Base-by-base conservation (phyloP, 495 filamentous ascomycete genomes). In the Hypoxylon intermedium region DNA sequence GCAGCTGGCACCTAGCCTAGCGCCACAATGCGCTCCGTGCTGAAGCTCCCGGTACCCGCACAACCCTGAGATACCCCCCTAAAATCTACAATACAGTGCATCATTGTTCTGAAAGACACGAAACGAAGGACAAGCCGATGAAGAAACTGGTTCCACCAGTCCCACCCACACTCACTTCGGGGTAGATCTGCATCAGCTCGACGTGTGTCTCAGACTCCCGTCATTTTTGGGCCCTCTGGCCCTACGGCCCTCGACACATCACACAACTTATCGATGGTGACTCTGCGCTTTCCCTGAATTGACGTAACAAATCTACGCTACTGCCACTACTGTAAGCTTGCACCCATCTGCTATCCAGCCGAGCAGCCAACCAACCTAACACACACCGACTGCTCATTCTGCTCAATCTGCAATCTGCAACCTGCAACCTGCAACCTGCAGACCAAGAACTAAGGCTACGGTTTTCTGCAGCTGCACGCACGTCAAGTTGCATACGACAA, bases 171-270 rank as follows among this genome's bases (percentile, higher is more conserved):
- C 49, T 48, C 54, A 50, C 44, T 54, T 64, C 49, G 61, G 50
- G 49, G 38, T 49, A 65, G 61, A 65, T 65, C 55, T 55, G 55
- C 55, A 65, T 60, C 55, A 60, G 55, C 55, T 65, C 55, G 49
- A 58, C 41, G 40, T 43, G 51, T 60, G 61, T 65, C 51, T 60
- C 51, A 60, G 33, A 51, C 55, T 65, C 51, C 46, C 51, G 51
- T 65, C 51, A 65, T 65, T 40, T 52, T 49, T 47, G 19, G 53
- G 54, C 24, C 24, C 24, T 26, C 24, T 26, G 4, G 3, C 7
- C 24, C 7, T 26, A 26, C 7, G 24, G 44, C 49, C 54, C 36
- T 62, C 51, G 58, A 62, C 58, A 38, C 58, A 43, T 38, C 58
- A 46, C 58, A 43, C 45, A 53, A 7, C 30, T 42, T 20, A 46